A percentile compares a stretch with the other conserved stretches of the same genome.
These are phyloP conservation scores for Rutidosis leptorrhynchoides DNA, from an alignment of 129 eudicot genomes.

Conservation along the genomic window DNA sequence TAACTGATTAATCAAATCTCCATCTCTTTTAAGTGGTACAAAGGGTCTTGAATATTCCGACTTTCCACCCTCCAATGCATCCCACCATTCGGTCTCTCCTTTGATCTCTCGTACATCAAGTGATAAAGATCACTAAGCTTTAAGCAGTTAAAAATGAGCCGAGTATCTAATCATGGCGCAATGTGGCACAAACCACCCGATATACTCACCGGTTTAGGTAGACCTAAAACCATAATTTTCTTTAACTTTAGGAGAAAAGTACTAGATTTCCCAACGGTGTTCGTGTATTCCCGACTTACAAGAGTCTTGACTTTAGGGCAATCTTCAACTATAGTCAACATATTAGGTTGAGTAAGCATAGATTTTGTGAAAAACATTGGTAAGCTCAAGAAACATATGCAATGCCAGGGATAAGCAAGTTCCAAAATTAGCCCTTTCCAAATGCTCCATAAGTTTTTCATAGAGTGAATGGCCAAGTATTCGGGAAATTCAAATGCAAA, in stretches of 20 bases:
- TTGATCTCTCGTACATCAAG: conserved; percentile 20
- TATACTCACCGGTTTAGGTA: conserved; percentile 34
- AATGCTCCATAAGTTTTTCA: conserved; percentile 25
- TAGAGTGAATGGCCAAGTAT: conserved; percentile 22
- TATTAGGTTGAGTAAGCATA: conserved; percentile 10
- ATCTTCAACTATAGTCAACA: conserved; percentile 30
- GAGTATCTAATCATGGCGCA: conserved; percentile 21
- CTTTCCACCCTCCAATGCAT: conserved; percentile 15
- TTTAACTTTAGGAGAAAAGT: conserved; percentile 30
- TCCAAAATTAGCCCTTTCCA: conserved; percentile 22
- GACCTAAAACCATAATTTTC: conserved; percentile 31
- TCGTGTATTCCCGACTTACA: conserved; percentile 13
- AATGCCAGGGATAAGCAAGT: conserved; percentile 12
- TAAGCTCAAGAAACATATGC: conserved; percentile 29
- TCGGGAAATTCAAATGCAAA: conserved; percentile 14
- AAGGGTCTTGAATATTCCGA: conserved; percentile 17
- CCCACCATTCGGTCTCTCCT: conserved; percentile 46
- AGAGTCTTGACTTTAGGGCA: conserved; percentile 21
- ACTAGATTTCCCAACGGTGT: not conserved
- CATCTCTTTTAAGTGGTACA: conserved; percentile 22
- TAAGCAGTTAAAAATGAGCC: conserved; percentile 35
- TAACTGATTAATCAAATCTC: conserved; percentile 21
- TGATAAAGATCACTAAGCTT: conserved; percentile 23
- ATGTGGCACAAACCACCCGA: conserved; percentile 22
- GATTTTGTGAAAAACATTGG: conserved; percentile 11